A percentile compares a stretch with the other conserved stretches of the same genome.
Conservation (phyloP, 345 rosid genomes). For the Cochlearia excelsa region DNA sequence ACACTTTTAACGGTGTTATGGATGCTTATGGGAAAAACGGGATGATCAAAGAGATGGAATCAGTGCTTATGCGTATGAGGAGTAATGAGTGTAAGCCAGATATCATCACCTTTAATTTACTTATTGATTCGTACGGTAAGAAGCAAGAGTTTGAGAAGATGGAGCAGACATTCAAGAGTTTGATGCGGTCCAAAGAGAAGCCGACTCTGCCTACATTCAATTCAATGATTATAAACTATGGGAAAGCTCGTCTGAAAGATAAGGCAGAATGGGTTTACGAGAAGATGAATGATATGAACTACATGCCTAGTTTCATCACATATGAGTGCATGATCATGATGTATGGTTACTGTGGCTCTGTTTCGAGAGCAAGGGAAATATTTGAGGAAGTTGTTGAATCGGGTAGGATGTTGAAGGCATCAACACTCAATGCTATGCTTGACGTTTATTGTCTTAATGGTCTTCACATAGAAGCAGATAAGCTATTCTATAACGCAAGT, state of each 20-base stretch:
- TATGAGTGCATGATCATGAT: constrained; percentile 76
- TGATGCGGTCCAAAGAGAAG: constrained; percentile 70
- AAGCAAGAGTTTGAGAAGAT: constrained; percentile 86
- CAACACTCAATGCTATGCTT: constrained; percentile 79
- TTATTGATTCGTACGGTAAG: constrained; percentile 84
- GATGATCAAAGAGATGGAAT: constrained; percentile 91
- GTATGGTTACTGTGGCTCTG: constrained; percentile 72
- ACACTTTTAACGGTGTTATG: constrained; percentile 86
- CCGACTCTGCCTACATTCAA: constrained; percentile 83
- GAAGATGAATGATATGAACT: constrained; percentile 69
- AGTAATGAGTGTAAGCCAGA: constrained; percentile 72
- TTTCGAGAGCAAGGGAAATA: constrained; percentile 67
- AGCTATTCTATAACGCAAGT: constrained; percentile 47
- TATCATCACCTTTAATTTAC: constrained; percentile 68
- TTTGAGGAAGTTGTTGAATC: constrained; percentile 58
- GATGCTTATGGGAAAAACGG: constrained; percentile 93
- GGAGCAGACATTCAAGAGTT: constrained; percentile 87
- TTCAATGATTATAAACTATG: constrained; percentile 83
- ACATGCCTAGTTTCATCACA: constrained; percentile 63
- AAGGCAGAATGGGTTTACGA: constrained; percentile 60
- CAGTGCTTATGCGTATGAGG: constrained; percentile 74
- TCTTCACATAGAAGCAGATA: constrained; percentile 67
- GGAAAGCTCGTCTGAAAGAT: constrained; percentile 74
- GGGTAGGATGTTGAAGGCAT: constrained; percentile 51
- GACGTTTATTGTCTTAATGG: constrained; percentile 77